Conservation (phyloP, 305 asterid genomes). For the Solanum hybrid region DNA sequence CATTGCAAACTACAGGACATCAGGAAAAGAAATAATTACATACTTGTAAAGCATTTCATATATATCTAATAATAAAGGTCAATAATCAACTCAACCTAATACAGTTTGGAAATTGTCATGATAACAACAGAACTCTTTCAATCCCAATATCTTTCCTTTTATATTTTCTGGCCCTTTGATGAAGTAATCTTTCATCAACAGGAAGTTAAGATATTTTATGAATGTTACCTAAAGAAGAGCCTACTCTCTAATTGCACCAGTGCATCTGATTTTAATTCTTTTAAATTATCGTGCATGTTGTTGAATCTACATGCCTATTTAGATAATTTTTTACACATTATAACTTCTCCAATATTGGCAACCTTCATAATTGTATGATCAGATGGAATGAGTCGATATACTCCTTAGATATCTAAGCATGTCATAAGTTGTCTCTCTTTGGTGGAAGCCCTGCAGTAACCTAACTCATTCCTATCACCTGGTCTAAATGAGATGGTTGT, state of each 20-base stretch:
- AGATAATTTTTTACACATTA: background rate
- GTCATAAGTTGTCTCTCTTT: background rate
- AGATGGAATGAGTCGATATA: background rate
- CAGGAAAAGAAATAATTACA: background rate
- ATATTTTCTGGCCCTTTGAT: too few species aligned
- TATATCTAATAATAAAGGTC: background rate
- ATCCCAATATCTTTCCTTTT: background rate
- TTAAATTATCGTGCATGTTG: background rate
- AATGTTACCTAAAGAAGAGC: background rate
- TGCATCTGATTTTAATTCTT: background rate
- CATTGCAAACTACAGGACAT: slow-evolving; percentile 67
- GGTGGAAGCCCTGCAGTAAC: background rate
- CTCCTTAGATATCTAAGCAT: background rate
- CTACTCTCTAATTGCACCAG: background rate
- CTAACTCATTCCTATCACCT: background rate
- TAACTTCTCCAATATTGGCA: background rate
- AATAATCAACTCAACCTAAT: background rate
- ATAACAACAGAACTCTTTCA: background rate
- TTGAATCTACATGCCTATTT: background rate
- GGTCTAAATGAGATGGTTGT: background rate
- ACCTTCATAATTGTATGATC: background rate
- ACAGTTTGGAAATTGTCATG: background rate
- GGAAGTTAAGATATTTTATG: too few species aligned
- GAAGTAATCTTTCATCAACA: too few species aligned
- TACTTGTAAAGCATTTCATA: background rate